Evolutionary conservation across 23 red algal genomes (phyloP).

Genomic region (Gracilariopsis chorda): DNA sequence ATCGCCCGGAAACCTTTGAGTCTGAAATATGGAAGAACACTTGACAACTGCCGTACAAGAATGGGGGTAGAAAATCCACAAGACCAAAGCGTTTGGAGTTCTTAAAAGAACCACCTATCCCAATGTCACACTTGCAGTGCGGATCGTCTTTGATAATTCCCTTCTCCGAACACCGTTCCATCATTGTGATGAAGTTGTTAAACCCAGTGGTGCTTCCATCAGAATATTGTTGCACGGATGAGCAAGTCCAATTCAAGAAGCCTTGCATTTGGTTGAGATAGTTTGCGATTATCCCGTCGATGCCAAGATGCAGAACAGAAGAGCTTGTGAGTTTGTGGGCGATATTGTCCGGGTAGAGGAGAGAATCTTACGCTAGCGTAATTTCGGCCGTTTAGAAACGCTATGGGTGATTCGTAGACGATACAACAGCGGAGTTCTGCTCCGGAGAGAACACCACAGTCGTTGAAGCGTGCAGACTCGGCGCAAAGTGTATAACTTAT

Average conservation of each 20-base stretch:
- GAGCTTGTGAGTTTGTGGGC: not conserved
- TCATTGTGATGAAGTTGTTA: not conserved
- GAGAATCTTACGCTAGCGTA: not conserved
- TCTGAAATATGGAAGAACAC: not conserved
- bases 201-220: not conserved
- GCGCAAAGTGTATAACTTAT: too few relatives aligned
- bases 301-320: not conserved
- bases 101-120: not conserved
- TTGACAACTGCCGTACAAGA: not conserved
- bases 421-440: not conserved
- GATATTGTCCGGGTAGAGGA: not conserved
- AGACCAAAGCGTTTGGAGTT: not conserved
- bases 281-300: not conserved
- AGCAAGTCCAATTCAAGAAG: not conserved
- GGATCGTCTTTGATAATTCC: not conserved
- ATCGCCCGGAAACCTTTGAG: not conserved
- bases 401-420: not conserved
- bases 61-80: constrained; percentile 37
- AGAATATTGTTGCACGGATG: not conserved
- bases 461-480: too few relatives aligned
- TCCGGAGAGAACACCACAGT: too few relatives aligned
- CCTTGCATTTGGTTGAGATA: not conserved
- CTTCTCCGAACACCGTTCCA: not conserved
- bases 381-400: not conserved
- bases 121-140: constrained; percentile 28